These are phyloP conservation scores for Penicillium coffeae DNA, from an alignment of 495 filamentous ascomycete genomes.

Conservation along the genomic window DNA sequence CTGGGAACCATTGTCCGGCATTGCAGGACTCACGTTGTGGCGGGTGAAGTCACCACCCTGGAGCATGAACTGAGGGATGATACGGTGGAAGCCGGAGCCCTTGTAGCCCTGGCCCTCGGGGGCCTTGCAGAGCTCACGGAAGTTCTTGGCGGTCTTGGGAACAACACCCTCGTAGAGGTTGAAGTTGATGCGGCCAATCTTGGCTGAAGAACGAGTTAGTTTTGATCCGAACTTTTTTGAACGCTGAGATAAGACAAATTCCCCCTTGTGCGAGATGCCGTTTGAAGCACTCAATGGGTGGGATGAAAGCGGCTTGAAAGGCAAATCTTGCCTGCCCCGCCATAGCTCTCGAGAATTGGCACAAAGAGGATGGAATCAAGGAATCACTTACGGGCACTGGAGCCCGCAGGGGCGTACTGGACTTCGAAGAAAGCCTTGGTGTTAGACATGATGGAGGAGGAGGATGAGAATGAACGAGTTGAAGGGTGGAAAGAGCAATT, in stretches of 20 bases:
- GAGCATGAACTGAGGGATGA: slow-evolving; percentile 99
- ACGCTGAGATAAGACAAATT: no score
- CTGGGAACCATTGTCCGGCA: not conserved
- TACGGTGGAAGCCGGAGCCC: slow-evolving; percentile 86
- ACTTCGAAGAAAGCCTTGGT: slow-evolving; percentile 66
- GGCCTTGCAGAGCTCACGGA: slow-evolving; percentile 90
- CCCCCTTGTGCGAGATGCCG: no score
- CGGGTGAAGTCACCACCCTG: slow-evolving; percentile 98
- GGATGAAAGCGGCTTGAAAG: slow-evolving; percentile 4
- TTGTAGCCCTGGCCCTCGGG: slow-evolving; percentile 90
- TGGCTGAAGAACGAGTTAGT: slow-evolving; percentile 47
- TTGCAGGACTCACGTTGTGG: slow-evolving; percentile 69
- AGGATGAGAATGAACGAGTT: slow-evolving; percentile 59
- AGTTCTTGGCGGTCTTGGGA: slow-evolving; percentile 94
- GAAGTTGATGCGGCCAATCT: slow-evolving; percentile 81
- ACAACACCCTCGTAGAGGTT: slow-evolving; percentile 82
- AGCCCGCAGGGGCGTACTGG: slow-evolving; percentile 51
- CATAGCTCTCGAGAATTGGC: not conserved
- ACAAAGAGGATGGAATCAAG: not conserved
- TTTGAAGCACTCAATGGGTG: slow-evolving; percentile 2
- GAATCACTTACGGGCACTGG: slow-evolving; percentile 58
- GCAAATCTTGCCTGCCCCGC: slow-evolving; percentile 15
- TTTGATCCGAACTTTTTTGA: slow-evolving; percentile 2
- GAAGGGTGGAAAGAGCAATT: slow-evolving; percentile 42
- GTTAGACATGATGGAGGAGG: slow-evolving; percentile 58